phyloP scores from a whole-genome alignment of 2,329 filamentous ascomycete species.

The Colletotrichum melonis region DNA sequence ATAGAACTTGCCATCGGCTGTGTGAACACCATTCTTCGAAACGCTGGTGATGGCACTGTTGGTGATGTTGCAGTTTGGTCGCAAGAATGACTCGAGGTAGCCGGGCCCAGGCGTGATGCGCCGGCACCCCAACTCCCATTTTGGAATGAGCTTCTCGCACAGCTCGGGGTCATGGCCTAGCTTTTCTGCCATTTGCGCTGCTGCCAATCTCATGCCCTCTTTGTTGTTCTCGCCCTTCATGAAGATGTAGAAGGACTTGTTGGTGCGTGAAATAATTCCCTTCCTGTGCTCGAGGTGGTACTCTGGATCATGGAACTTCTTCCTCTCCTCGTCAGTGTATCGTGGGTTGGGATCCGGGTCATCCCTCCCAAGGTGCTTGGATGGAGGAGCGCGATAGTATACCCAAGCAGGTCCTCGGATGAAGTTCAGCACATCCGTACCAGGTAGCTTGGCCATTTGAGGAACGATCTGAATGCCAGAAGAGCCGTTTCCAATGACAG shows the following conservation, averaged over 20 bases:
- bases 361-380: constrained; percentile 43
- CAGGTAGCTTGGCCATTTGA: neutral
- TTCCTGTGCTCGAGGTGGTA: constrained; percentile 63
- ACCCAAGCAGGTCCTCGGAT: constrained; percentile 49
- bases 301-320: constrained; percentile 36
- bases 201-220: constrained; percentile 57
- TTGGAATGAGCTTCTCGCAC: neutral
- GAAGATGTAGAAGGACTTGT: constrained; percentile 53
- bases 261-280: constrained; percentile 40
- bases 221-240: constrained; percentile 35
- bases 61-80: constrained; percentile 36
- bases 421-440: constrained; percentile 40
- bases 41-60: constrained; percentile 35
- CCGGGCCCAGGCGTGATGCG: constrained; percentile 37
- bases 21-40: constrained; percentile 23
- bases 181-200: constrained; percentile 53
- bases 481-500: neutral
- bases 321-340: constrained; percentile 53
- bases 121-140: constrained; percentile 38
- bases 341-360: constrained; percentile 41
- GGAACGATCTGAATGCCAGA: neutral
- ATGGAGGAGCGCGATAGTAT: constrained; percentile 47
- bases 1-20: constrained; percentile 31
- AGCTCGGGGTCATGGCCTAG: constrained; percentile 39
- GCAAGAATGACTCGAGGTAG: constrained; percentile 38